Percentiles rank a stretch among this genome's conserved stretches.
Evolutionary conservation across 2,329 filamentous ascomycete species (phyloP).

Genomic region (Colletotrichum sp.): DNA sequence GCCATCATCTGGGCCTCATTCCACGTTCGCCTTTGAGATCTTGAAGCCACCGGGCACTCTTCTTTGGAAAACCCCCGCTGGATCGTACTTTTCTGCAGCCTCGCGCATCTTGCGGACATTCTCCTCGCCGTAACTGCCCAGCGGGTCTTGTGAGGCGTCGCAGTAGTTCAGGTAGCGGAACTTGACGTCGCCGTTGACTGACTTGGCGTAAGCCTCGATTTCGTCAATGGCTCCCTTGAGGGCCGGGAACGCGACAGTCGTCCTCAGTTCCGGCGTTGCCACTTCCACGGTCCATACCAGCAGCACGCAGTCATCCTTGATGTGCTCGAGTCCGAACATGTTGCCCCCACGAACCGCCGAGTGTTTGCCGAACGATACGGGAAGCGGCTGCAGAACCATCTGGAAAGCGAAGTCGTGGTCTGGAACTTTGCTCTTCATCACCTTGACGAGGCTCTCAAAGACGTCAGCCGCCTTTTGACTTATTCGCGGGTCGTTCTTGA

Average conservation of each 20-base stretch:
- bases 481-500: constrained; percentile 22
- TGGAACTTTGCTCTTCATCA: not conserved
- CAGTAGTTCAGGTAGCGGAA: constrained; percentile 19
- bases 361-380: not conserved
- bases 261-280: not conserved
- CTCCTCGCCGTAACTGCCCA: constrained; percentile 25
- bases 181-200: not conserved
- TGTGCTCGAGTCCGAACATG: constrained; percentile 17
- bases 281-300: not conserved
- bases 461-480: constrained; percentile 13
- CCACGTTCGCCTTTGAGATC: not conserved
- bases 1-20: not conserved
- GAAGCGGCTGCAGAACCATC: not conserved
- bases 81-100: constrained; percentile 17
- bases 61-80: not conserved
- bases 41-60: not conserved
- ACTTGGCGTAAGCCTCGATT: not conserved
- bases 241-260: not conserved
- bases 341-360: not conserved
- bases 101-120: constrained; percentile 25
- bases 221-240: not conserved
- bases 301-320: not conserved
- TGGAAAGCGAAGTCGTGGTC: not conserved
- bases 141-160: constrained; percentile 23
- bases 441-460: constrained; percentile 7